Evolutionary conservation across 1,284 basidiomycete species (phyloP), one percentile per base, ranked within the genome.

Genomic region (Cystobasidiaceae sp.): DNA sequence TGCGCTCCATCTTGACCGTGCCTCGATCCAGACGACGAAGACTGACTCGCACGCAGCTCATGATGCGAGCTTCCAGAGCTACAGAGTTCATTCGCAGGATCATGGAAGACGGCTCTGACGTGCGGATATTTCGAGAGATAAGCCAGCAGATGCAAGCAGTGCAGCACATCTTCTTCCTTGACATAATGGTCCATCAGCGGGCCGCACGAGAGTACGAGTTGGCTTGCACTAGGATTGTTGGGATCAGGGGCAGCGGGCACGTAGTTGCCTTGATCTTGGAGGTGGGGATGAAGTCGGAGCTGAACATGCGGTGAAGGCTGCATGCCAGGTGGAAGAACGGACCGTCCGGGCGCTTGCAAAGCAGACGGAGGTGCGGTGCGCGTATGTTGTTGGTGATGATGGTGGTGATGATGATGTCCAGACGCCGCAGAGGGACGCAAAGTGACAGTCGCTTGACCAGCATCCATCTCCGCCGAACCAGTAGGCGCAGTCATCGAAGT

Each of bases 81-180:
- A 37, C 55, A 50, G 17, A 55, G 46, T 33, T 64, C 54, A 30
- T 65, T 58, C 17, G 59, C 62, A 21, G 67, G 67, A 34, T 66
- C 57, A 77, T 97, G 97, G 76, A 98, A 97, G 5, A 93, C 90
- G 70, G 93, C 87, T n/a, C 94, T 82, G 3, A 98, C 93, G 77
- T 98, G 94, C 0, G 94, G 91, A 75, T 98, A 98, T 77, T 98
- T 98, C 79, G 89, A 93, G 23, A 98, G 81, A 74, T 98, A 98
- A 6, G 96, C 96, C 0, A 98, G 81, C 1, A 98, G 83, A 77
- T 98, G 94, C 15, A 98, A 79, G 25, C 88, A 86, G 17, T 96
- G 83, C 2, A 98, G 79, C 0, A 98, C 92, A 72, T 97, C 93
- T 74, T 97, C 93, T 75, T 98, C 93, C 30, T 91, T 85, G 78